These are phyloP conservation scores for Fusarium armeniacum DNA, from an alignment of 2,329 filamentous ascomycete genomes.

Conservation along the genomic window DNA sequence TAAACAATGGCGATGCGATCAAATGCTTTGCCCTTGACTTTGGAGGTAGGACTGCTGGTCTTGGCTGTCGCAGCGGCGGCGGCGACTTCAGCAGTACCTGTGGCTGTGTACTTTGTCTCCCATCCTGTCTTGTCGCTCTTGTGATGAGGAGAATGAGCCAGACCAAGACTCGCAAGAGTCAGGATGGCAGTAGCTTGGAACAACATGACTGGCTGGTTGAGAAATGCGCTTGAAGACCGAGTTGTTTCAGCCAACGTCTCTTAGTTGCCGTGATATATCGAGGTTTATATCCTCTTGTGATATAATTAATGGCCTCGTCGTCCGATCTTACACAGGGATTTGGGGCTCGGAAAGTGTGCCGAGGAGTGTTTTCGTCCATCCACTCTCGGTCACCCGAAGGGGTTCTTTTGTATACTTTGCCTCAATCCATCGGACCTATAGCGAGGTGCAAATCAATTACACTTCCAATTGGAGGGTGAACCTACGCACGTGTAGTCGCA, in stretches of 20 bases:
- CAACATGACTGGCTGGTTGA: constrained; percentile 23
- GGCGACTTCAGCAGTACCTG: constrained; percentile 63
- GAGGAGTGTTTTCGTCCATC: neutral
- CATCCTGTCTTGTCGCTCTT: constrained; percentile 44
- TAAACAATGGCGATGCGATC: constrained; percentile 80
- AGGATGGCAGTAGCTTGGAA: constrained; percentile 44
- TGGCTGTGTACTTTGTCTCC: constrained; percentile 65
- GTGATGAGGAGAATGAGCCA: constrained; percentile 35
- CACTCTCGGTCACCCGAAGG: constrained; percentile 24
- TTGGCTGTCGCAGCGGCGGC: constrained; percentile 71
- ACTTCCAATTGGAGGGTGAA: constrained; percentile 30
- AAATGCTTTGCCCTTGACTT: constrained; percentile 79
- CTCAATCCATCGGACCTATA: neutral
- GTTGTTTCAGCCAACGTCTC: neutral
- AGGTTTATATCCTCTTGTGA: neutral
- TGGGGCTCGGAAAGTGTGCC: constrained; percentile 26
- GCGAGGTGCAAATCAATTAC: fast-evolving
- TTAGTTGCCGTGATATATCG: neutral
- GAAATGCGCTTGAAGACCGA: neutral
- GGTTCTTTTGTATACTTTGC: neutral
- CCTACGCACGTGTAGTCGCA: constrained; percentile 33
- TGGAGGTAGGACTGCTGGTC: constrained; percentile 71
- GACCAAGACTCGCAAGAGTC: constrained; percentile 48
- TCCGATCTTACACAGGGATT: neutral
- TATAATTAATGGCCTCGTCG: neutral